Base-by-base conservation (phyloP, 78 protist species). In the Dictyostelium capitatum region DNA sequence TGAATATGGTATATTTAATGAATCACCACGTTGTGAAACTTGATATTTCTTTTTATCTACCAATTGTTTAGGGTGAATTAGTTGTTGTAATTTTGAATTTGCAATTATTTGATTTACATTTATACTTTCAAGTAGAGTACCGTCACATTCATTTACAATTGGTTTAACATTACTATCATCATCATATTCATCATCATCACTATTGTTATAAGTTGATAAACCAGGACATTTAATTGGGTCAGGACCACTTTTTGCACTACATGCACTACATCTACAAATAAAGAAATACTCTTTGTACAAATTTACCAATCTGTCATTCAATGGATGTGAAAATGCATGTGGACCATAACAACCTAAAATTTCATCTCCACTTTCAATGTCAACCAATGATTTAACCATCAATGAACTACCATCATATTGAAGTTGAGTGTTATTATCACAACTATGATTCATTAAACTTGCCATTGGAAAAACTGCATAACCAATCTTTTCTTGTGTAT, bases 241-340 rank as follows among this genome's bases (percentile, higher is more conserved):
- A 7, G 93, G 93, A 23, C 84, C 84, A 8, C 50, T 28, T 53
- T 87, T 87, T 19, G 43, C 93, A 23, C 73, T 87, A 65, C 93
- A 87, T 20, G 93, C 83, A 23, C 65, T 56, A 77, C 93, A 87
- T 65, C 81, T 64, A 65, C 93, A 87, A 14, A 51, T 51, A 51
- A 87, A 87, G 67, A 78, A 87, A 37, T 64, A 87, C 32, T 77
- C 84, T 47, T 56, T 30, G 15, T 77, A 75, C 7, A 87, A 25
- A 20, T n/a, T n/a, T n/a, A 43, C 20, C 32, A 87, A 37, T 32
- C 93, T 25, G 20, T 87, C 85, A 28, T 28, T 14, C 6, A 87
- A 46, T 7, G 67, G 83, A 14, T 41, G 5, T 56, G 62, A 82
- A 37, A 46, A 87, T n/a, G 56, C 30, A 51, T 77, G 78, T 19